Evolutionary conservation across 176 grass and related monocot species (phyloP).

Genomic region (Eleusine indica): DNA sequence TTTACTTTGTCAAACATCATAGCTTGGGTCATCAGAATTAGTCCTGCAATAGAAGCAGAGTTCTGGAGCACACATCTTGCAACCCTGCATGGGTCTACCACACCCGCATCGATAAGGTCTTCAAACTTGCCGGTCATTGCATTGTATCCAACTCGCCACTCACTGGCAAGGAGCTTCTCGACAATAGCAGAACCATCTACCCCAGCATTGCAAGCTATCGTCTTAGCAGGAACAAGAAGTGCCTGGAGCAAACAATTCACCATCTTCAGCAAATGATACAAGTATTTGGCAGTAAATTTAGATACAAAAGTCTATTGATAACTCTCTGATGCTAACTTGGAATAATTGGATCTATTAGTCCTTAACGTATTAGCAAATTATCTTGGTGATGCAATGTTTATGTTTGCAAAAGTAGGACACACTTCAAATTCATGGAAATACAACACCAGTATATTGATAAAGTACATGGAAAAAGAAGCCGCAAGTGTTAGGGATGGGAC

Average conservation of each 20-base stretch:
- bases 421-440: background rate
- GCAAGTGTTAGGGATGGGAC: background rate
- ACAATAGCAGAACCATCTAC: conserved; percentile 72
- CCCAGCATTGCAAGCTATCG: conserved; percentile 71
- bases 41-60: conserved; percentile 74
- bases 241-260: conserved; percentile 51
- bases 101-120: conserved; percentile 73
- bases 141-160: conserved; percentile 84
- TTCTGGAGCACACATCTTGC: conserved; percentile 80
- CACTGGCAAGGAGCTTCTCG: conserved; percentile 65
- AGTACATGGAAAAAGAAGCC: background rate
- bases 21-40: conserved; percentile 83
- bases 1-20: conserved; percentile 83
- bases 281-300: background rate
- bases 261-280: conserved; percentile 16
- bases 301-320: background rate
- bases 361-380: background rate
- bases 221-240: conserved; percentile 74
- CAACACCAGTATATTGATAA: background rate
- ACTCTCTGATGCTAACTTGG: background rate
- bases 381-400: background rate
- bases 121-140: conserved; percentile 68
- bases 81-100: conserved; percentile 86
- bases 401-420: background rate
- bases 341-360: background rate